Base-by-base conservation (phyloP, 2,329 filamentous ascomycete species). In the Neofusicoccum sp. region DNA sequence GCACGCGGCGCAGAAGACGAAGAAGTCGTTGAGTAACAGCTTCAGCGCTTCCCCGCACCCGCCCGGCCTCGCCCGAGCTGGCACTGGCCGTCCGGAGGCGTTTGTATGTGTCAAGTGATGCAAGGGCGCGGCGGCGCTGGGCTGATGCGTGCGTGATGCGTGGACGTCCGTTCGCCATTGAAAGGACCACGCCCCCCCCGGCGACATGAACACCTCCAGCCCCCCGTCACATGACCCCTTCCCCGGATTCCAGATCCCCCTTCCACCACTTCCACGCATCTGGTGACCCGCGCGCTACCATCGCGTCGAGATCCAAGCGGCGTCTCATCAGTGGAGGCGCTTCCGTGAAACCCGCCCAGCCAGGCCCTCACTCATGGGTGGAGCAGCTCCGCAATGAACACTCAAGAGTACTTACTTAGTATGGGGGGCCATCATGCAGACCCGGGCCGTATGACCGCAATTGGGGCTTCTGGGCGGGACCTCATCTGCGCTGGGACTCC, bases 91-190 rank as follows among this genome's bases (percentile, higher is more conserved):
- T 44, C 52, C 6, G n/a, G 39, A 31, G 54, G 54, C 54, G 54
- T 44, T 34, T 58, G 54, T 58, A 47, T 44, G 54, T 58, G 54
- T 58, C 54, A 58, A 58, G 54, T 58, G 54, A 58, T 47, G 54
- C 54, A 60, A 60, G 56, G 56, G 56, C 33, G 31, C 14, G 54
- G 41, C 36, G 41, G 16, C 41, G 54, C 54, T 29, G 31, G 54
- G 39, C 54, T 58, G 54, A 58, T 45, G 54, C n/a, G 29, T 58
- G 54, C 54, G 54, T 58, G 54, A 58, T 58, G 54, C 41, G 22
- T 56, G 34, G 33, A 34, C 39, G 54, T 56, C 54, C 39, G 54
- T 56, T 45, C 54, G 54, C 54, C 29, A 56, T 56, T 45, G 54
- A 58, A 58, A 58, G 54, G 29, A 44, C 45, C 45, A 48, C 45